phyloP scores from a whole-genome alignment of 352 stramenopile species.

The Peronospora tabacina region DNA sequence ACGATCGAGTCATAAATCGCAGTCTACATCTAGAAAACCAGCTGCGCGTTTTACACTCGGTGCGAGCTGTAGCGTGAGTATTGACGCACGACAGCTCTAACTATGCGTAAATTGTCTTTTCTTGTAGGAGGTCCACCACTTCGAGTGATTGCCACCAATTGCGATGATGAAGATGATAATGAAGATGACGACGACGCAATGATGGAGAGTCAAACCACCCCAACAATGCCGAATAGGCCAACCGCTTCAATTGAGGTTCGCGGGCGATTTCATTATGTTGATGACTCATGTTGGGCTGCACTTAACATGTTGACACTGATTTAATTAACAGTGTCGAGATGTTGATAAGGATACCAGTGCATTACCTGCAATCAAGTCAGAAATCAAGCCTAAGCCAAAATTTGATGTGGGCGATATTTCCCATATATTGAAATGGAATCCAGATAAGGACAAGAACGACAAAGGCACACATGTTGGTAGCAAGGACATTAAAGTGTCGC shows the following conservation, averaged over 20 bases:
- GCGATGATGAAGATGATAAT: constrained; percentile 18
- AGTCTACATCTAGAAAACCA: constrained; percentile 46
- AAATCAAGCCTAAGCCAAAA: constrained; percentile 15
- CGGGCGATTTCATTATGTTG: background rate
- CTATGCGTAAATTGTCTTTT: background rate
- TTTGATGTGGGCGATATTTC: constrained; percentile 20
- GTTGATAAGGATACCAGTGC: constrained; percentile 1
- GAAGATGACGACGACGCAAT: constrained; percentile 40
- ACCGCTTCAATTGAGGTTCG: constrained; percentile 22
- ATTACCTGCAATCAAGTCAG: constrained; percentile 2
- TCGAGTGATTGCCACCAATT: constrained; percentile 39
- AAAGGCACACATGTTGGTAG: background rate
- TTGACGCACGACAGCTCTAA: background rate
- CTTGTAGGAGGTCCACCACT: constrained; percentile 29
- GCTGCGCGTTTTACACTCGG: constrained; percentile 38
- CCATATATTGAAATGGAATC: constrained; percentile 25
- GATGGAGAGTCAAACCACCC: constrained; percentile 18
- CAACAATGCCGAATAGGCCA: constrained; percentile 14
- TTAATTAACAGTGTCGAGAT: constrained; percentile 6
- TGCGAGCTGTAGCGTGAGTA: constrained; percentile 9
- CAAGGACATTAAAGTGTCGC: constrained; percentile 5
- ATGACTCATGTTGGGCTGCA: background rate
- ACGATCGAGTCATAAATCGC: constrained; percentile 35
- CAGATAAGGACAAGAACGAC: constrained; percentile 9
- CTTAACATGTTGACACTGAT: background rate